Conservation (phyloP, 306 rosid genomes). For the Cicer pinnatifidum region DNA sequence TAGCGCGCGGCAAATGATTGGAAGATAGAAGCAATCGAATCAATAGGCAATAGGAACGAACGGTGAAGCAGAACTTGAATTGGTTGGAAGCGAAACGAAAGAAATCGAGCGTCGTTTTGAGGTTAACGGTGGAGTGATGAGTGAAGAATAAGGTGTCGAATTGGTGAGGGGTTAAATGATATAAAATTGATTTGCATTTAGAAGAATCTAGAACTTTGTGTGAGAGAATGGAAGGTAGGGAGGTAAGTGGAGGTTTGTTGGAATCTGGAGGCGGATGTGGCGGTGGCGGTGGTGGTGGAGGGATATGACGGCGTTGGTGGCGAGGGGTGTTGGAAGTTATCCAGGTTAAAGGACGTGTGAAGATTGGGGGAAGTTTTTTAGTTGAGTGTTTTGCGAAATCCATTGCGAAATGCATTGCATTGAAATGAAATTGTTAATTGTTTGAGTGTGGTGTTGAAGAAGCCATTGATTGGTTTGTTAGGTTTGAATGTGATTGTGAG, state of each 20-base stretch:
- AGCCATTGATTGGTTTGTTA: conserved; percentile 13
- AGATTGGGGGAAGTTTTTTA: conserved; percentile 42
- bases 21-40: conserved; percentile 62
- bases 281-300: conserved; percentile 42
- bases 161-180: conserved; percentile 60
- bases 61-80: conserved; percentile 60
- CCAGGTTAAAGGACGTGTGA: conserved; percentile 56
- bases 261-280: conserved; percentile 42
- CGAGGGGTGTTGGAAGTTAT: conserved; percentile 45
- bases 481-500: background rate
- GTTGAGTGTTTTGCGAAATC: conserved; percentile 52
- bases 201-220: conserved; percentile 59
- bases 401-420: conserved; percentile 48
- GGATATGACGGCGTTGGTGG: conserved; percentile 34
- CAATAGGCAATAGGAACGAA: conserved; percentile 66
- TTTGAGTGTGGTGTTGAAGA: background rate
- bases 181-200: conserved; percentile 56
- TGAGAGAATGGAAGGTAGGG: conserved; percentile 58
- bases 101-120: conserved; percentile 60
- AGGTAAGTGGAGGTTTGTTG: conserved; percentile 27
- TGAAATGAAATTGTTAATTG: background rate
- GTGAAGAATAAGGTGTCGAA: conserved; percentile 61
- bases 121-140: conserved; percentile 53
- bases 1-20: conserved; percentile 52
- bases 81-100: conserved; percentile 57